Base-by-base conservation (phyloP, 331 rosid genomes). In the Quercus phellos region DNA sequence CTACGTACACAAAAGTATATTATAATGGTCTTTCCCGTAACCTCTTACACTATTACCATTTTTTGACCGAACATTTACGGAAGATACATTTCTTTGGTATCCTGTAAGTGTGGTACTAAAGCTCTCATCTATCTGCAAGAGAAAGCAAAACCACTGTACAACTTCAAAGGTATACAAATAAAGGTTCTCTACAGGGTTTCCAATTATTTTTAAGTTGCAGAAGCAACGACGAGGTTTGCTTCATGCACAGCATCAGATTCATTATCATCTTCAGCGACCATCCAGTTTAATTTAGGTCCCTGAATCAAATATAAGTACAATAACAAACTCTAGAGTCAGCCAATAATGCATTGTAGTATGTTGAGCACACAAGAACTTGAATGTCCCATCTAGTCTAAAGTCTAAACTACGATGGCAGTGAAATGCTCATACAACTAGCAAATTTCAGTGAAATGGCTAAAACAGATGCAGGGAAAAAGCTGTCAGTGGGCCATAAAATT, bases 241-340 rank as follows among this genome's bases (percentile, higher is more conserved):
- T 67, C 82, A 56, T 11, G 53, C 70, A 29, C 8, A 5, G 29
- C 78, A 29, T 73, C 84, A 51, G 73, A 74, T 77, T 80, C 79
- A 55, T 79, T 38, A 38, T 86, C 81, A 71, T 80, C 92, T 76
- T 88, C 89, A 27, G 66, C 73, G 34, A 78, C 89, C 98, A 90
- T 90, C 98, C 98, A 94, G 51, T 43, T 82, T 80, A 91, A 80
- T 78, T 78, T 70, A 60, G 97, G 90, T 73, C 97, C 98, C 97
- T 94, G 87, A 66, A 77, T 55, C 55, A 70, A 32, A 64, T 38
- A 75, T 54, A 74, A 54, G 51, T 7, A 17, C n/a, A 53, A 50
- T 8, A 35, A 60, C 68, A 71, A 55, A 38, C 24, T 54, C 29
- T 24, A 2, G 1, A 17, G 18, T 29, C 35, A 11, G 8, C 16